Base-by-base conservation (phyloP, 192 early-diverging fungal species). In the Haplosporangium gracile region DNA sequence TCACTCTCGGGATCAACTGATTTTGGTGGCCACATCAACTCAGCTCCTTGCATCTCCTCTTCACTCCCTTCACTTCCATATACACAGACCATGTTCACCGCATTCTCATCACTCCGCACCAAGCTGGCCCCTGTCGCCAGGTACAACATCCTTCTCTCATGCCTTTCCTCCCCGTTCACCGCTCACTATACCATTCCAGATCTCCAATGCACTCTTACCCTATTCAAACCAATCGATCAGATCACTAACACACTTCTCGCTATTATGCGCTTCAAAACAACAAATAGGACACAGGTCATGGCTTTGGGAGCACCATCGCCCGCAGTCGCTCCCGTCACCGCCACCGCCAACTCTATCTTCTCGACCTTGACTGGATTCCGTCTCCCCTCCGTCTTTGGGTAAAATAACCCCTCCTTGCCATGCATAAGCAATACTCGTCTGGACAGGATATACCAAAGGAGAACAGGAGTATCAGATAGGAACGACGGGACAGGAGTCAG, bases 71-170 rank as follows among this genome's bases (percentile, higher is more conserved):
- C n/a, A n/a, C 55, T 0, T 10, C 26, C 55, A 60, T 60, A 60
- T 60, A 60, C 10, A 60, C 55, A 26, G 43, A 79, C 20, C 53
- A 85, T 86, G 83, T 86, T 86, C 51, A 75, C 83, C 7, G 83
- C 83, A 73, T 86, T 88, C 77, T 74, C 87, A 75, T 83, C 87
- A 42, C 87, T 83, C 51, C 81, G 81, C 63, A 80, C 82, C 73
- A 88, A 82, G 77, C 77, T 83, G 78, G 87, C 87, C 4, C 81
- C 87, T 22, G 81, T 82, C 7, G 87, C 87, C 74, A 88, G 81
- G 87, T 83, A 83, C 5, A 71, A 45, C 13, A 29, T 15, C 22
- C 18, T 16, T 51, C 10, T 42, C 26, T 6, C 70, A 18, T 51
- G 16, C 34, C 16, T 22, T 13, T 22, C 43, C 26, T 7, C 5